Percentiles rank a stretch among this genome's conserved stretches.
Conservation (phyloP, 1,139 yeast genomes). For the Suhomyces ambrosiae region DNA sequence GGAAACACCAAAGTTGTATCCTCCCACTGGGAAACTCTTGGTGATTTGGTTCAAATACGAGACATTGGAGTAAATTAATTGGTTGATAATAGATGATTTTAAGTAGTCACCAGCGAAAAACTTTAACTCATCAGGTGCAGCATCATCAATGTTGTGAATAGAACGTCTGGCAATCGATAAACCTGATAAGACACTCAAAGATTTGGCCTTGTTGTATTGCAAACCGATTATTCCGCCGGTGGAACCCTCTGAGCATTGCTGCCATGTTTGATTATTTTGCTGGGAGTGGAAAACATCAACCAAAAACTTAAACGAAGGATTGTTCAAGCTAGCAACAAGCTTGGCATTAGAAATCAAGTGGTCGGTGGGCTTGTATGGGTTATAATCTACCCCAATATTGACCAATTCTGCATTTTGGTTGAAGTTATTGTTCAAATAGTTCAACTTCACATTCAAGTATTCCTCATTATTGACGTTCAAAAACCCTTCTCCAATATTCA, state of each 20-base stretch:
- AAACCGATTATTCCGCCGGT: conserved; percentile 51
- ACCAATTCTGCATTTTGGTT: conserved; percentile 48
- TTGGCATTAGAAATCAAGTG: conserved; percentile 39
- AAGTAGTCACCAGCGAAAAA: conserved; percentile 36
- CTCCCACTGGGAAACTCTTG: conserved; percentile 36
- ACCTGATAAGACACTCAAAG: conserved; percentile 36
- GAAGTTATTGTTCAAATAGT: conserved; percentile 47
- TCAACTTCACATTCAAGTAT: conserved; percentile 39
- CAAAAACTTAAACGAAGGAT: conserved; percentile 44
- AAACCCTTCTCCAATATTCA: conserved; percentile 40
- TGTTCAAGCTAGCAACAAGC: conserved; percentile 39
- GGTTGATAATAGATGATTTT: conserved; percentile 38
- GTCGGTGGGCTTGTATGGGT: conserved; percentile 50
- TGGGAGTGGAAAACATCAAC: conserved; percentile 38
- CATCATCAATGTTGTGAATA: conserved; percentile 45
- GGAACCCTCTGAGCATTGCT: conserved; percentile 34
- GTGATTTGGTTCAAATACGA: conserved; percentile 27
- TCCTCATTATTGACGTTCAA: conserved; percentile 45
- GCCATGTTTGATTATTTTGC: conserved; percentile 46
- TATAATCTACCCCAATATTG: conserved; percentile 44
- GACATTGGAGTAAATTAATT: conserved; percentile 27
- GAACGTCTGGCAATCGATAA: conserved; percentile 45
- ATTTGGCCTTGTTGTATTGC: conserved; percentile 25
- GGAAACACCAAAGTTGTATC: conserved; percentile 24
- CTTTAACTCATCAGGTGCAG: conserved; percentile 37